Conservation (phyloP, 2,329 filamentous ascomycete genomes). For the Colletotrichum theobromicola region DNA sequence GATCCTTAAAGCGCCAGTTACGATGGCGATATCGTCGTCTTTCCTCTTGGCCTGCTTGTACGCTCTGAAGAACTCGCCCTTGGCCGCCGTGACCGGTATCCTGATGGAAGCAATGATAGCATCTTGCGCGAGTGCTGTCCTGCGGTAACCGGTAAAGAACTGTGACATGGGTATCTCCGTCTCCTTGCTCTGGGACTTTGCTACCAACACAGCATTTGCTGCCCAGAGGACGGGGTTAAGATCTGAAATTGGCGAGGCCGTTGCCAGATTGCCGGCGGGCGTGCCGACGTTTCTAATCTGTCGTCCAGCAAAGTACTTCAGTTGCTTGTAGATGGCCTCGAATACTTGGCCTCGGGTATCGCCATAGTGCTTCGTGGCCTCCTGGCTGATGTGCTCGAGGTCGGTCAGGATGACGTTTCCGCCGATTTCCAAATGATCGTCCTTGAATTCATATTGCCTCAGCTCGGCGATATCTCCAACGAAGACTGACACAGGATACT, state of each 20-base stretch:
- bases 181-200: constrained; percentile 75
- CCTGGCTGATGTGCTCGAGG: constrained; percentile 81
- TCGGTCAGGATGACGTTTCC: constrained; percentile 94
- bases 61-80: constrained; percentile 83
- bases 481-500: constrained; percentile 88
- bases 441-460: constrained; percentile 78
- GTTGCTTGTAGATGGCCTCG: constrained; percentile 88
- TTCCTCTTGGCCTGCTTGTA: constrained; percentile 98
- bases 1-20: constrained; percentile 84
- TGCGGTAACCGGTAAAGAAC: constrained; percentile 92
- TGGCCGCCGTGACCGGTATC: constrained; percentile 78
- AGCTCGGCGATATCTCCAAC: constrained; percentile 93
- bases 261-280: constrained; percentile 91
- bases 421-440: constrained; percentile 87
- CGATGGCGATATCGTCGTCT: constrained; percentile 98
- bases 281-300: constrained; percentile 99
- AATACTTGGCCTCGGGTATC: constrained; percentile 77
- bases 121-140: constrained; percentile 80
- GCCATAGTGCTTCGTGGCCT: constrained; percentile 83
- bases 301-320: constrained; percentile 91
- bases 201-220: constrained; percentile 80
- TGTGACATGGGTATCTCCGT: constrained; percentile 88
- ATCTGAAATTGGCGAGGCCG: constrained; percentile 95
- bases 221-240: constrained; percentile 94
- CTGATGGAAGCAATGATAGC: constrained; percentile 86